phyloP scores from a whole-genome alignment of 2,329 filamentous ascomycete species.

The Coniella lustricola region DNA sequence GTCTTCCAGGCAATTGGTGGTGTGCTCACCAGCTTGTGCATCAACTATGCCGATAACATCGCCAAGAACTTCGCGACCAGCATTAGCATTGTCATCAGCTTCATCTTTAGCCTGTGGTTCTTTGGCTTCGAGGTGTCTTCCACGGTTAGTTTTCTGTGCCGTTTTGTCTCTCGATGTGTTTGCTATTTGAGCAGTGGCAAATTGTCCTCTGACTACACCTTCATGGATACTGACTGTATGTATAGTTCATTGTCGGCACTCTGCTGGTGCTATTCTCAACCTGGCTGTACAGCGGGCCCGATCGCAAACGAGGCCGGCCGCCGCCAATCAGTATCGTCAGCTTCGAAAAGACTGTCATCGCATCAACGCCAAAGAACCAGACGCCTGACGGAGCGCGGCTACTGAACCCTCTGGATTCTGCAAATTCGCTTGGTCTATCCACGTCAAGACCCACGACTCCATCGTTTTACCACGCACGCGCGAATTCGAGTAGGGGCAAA shows the following conservation, averaged over 20 bases:
- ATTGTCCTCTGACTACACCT: too few species aligned
- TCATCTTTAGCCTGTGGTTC: constrained; percentile 75
- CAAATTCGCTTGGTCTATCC: constrained; percentile 32
- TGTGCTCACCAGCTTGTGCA: constrained; percentile 72
- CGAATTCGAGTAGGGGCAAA: constrained; percentile 31
- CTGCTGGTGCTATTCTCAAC: constrained; percentile 72
- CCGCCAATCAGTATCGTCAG: constrained; percentile 61
- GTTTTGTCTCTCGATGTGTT: constrained; percentile 7
- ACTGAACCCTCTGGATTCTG: constrained; percentile 34
- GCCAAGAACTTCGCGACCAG: constrained; percentile 91
- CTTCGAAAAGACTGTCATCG: constrained; percentile 69
- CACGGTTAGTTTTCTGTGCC: constrained; percentile 49
- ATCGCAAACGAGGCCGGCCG: constrained; percentile 53
- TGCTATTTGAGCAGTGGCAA: constrained; percentile 5
- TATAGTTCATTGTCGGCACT: constrained; percentile 75
- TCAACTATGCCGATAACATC: constrained; percentile 82
- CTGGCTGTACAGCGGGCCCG: constrained; percentile 72
- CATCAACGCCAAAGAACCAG: constrained; percentile 33
- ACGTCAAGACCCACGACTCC: constrained; percentile 43
- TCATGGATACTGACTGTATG: constrained; percentile 10
- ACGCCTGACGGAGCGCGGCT: constrained; percentile 26
- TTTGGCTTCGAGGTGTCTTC: constrained; percentile 71
- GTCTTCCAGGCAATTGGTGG: constrained; percentile 77
- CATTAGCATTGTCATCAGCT: constrained; percentile 83
- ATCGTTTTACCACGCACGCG: constrained; percentile 28